phyloP scores from a whole-genome alignment of 495 filamentous ascomycete species.

The Usnea hakonensis region DNA sequence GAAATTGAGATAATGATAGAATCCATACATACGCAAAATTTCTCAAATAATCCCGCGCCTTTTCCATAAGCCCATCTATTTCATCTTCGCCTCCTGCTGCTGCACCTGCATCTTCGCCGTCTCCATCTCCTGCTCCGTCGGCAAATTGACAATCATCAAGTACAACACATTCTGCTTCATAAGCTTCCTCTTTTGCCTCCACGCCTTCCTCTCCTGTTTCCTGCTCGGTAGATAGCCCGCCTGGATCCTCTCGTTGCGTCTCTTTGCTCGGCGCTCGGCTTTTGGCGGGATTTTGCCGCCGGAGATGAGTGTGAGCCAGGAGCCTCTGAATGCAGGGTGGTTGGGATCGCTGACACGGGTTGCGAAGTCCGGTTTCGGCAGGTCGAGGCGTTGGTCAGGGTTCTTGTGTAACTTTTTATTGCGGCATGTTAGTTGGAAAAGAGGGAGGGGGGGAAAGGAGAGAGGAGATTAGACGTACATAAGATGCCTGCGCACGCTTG shows the following conservation, averaged over 20 bases:
- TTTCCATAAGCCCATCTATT: neutral
- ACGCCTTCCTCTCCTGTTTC: conserved; percentile 12
- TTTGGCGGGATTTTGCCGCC: neutral
- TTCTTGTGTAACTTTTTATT: neutral
- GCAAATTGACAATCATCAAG: conserved; percentile 13
- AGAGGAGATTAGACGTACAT: neutral
- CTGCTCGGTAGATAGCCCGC: neutral
- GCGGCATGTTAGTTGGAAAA: neutral
- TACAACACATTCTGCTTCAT: conserved; percentile 5
- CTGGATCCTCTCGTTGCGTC: neutral
- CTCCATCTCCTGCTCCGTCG: neutral
- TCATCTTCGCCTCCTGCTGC: neutral
- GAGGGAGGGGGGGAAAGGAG: neutral
- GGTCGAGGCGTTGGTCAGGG: neutral
- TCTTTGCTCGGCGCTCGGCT: neutral
- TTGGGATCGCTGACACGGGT: neutral
- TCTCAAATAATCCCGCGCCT: too few relatives aligned
- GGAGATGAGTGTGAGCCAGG: neutral
- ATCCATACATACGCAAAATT: too few relatives aligned
- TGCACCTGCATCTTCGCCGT: neutral
- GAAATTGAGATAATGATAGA: too few relatives aligned
- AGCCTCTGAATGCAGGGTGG: neutral
- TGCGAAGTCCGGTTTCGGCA: neutral
- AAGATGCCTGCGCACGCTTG: neutral
- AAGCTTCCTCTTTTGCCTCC: conserved; percentile 1